Evolutionary conservation across 257 asterid species (phyloP), one percentile per base, ranked within the genome.

Genomic region (Solanum peruvianum): DNA sequence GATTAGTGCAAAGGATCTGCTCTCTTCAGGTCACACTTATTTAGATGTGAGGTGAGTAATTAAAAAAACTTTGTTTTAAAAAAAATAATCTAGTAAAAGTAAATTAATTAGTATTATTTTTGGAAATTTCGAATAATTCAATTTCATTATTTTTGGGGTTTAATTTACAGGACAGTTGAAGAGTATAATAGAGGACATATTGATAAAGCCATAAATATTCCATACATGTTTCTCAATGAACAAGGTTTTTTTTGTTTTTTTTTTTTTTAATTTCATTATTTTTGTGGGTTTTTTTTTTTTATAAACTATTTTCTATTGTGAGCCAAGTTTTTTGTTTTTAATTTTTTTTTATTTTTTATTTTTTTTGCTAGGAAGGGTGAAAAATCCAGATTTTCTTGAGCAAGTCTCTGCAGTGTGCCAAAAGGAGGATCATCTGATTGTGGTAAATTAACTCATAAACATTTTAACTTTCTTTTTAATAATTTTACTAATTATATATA

Each of bases 191-290:
- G 39, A 52, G 75, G 89, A 44, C 87, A 84, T 37, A 33, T 87
- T 41, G 87, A 87, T 42, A 58, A 87, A 9, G 87, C 89, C 1
- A 62, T 87, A 42, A 87, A 87, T 60, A 72, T 87, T 83, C 89
- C 89, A 7, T 87, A 84, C 44, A 83, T 87, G 89, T 87, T 87
- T 56, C 82, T 82, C 83, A 72, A 69, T 25, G 58, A 72, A 39
- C 58, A 87, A 87, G 89, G 87, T 73, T 37, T 73, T 10, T 21
- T 72, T 70, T 15, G 8, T 8, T 9, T 33, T 82, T 29, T 18
- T 11, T 1, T 45, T 4, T 35, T 35, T 35, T 0, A 62, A 4
- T 52, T 42, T 49, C 29, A 27, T 45, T 23, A n/a, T 29, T 21
- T 84, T 64, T 84, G 8, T 60, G n/a, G n/a, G 78, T 15, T 12